These are phyloP conservation scores for Chrysanthemum seticuspe DNA, from an alignment of 129 eudicot species.

Conservation along the genomic window DNA sequence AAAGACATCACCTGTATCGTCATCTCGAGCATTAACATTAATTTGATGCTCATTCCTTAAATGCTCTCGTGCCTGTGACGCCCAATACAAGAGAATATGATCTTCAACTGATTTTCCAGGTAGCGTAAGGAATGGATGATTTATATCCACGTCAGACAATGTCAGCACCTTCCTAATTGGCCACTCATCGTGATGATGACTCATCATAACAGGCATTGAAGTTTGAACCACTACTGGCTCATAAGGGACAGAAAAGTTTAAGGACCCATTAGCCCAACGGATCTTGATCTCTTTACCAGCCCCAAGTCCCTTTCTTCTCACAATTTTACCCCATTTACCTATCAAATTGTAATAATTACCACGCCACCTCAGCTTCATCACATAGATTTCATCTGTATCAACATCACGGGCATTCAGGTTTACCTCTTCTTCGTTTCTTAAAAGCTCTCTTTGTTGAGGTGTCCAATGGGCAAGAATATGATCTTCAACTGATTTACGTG, in stretches of 20 bases:
- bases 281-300: constrained; percentile 61
- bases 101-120: constrained; percentile 69
- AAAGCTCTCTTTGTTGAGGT: constrained; percentile 54
- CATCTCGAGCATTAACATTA: constrained; percentile 66
- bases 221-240: constrained; percentile 35
- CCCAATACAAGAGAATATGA: constrained; percentile 73
- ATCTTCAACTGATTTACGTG: constrained; percentile 78
- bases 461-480: constrained; percentile 75
- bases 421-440: constrained; percentile 75
- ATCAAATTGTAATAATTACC: constrained; percentile 75
- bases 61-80: constrained; percentile 73
- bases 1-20: constrained; percentile 67
- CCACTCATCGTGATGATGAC: constrained; percentile 58
- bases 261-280: constrained; percentile 72
- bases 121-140: constrained; percentile 51
- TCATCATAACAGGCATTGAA: constrained; percentile 6
- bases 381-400: constrained; percentile 10
- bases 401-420: constrained; percentile 46
- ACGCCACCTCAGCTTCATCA: constrained; percentile 65
- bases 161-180: constrained; percentile 78
- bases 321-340: constrained; percentile 82
- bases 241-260: constrained; percentile 69
- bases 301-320: constrained; percentile 45
- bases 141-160: constrained; percentile 76
- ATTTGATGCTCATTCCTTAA: constrained; percentile 66